phyloP scores from a whole-genome alignment of 768 basidiomycete genomes.

The Leccinellum albellum region DNA sequence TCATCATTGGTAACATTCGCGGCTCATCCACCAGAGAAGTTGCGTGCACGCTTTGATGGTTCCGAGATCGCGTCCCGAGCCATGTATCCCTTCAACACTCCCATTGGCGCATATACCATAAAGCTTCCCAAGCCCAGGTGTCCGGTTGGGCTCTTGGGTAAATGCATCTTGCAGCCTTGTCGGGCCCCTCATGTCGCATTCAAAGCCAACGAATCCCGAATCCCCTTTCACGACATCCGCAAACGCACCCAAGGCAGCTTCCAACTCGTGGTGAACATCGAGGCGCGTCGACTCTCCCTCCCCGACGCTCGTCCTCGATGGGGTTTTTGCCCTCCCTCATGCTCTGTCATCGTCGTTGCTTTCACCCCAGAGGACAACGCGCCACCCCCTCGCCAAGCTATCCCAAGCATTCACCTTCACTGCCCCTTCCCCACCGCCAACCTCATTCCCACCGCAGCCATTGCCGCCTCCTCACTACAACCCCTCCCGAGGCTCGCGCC shows the following conservation, averaged over 20 bases:
- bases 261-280: neutral
- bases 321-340: slow-evolving; percentile 18
- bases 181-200: neutral
- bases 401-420: neutral
- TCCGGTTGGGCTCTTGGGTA: neutral
- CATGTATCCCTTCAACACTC: slow-evolving; percentile 1
- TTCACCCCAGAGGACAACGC: neutral
- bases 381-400: neutral
- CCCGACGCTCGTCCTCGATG: slow-evolving; percentile 18
- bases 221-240: neutral
- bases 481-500: neutral
- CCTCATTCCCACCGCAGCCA: neutral
- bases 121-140: slow-evolving; percentile 11
- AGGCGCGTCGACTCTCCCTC: slow-evolving; percentile 7
- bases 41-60: neutral
- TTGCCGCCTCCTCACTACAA: no score
- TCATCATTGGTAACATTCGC: neutral
- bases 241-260: neutral
- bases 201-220: neutral
- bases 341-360: neutral
- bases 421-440: neutral
- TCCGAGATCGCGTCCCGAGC: neutral
- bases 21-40: neutral
- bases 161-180: neutral
- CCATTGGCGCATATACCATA: slow-evolving; percentile 6